phyloP scores from a whole-genome alignment of 371 early-diverging fungal species.

The Circinella umbellata region DNA sequence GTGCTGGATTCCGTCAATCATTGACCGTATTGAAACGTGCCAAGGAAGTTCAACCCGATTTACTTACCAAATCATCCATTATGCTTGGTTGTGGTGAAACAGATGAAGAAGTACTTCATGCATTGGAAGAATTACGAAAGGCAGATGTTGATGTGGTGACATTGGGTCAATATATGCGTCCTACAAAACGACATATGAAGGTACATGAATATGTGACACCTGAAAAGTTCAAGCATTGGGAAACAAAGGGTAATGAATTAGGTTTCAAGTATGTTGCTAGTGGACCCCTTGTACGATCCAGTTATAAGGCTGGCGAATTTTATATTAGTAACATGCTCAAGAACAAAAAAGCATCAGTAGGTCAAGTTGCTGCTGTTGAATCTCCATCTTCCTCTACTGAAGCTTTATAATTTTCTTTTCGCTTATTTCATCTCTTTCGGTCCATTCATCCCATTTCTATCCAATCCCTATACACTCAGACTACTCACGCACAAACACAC shows the following conservation, averaged over 20 bases:
- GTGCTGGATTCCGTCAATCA: conserved; percentile 94
- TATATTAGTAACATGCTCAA: conserved; percentile 89
- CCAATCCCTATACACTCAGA: too few relatives aligned
- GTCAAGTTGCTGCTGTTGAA: neutral
- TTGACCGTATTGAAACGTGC: conserved; percentile 88
- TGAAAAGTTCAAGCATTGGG: conserved; percentile 93
- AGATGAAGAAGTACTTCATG: conserved; percentile 89
- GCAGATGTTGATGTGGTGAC: conserved; percentile 95
- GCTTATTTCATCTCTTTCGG: too few relatives aligned
- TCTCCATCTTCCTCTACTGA: neutral
- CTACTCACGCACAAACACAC: neutral
- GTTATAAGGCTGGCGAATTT: conserved; percentile 98
- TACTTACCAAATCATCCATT: conserved; percentile 96
- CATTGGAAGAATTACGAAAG: conserved; percentile 85
- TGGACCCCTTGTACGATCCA: conserved; percentile 95
- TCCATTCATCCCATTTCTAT: too few relatives aligned
- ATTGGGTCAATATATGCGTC: conserved; percentile 99
- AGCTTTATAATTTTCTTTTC: neutral
- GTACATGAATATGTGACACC: conserved; percentile 95
- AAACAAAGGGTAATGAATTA: conserved; percentile 77
- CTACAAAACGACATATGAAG: conserved; percentile 98
- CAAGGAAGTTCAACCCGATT: conserved; percentile 74
- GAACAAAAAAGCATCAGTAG: conserved; percentile 39
- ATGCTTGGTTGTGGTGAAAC: conserved; percentile 98
- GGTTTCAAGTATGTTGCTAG: conserved; percentile 97